Evolutionary conservation across 2,329 filamentous ascomycete species (phyloP).

Genomic region (Sporothrix dimorphospora): DNA sequence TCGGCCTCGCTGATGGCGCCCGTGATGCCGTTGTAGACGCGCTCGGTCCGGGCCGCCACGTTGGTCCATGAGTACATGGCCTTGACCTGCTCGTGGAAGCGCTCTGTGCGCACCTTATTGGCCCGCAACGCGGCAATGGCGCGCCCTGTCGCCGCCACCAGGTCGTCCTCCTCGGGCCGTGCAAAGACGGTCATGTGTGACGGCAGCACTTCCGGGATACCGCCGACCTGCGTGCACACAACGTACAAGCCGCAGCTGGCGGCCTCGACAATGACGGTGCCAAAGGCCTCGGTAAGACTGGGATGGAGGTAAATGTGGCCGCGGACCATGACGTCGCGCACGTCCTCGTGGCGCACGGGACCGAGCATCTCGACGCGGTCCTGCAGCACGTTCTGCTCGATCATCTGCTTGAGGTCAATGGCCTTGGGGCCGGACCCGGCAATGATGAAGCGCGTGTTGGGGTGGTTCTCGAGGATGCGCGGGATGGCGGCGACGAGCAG

Average conservation of each 20-base stretch:
- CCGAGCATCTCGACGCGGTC: slow-evolving; percentile 92
- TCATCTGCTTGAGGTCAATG: slow-evolving; percentile 97
- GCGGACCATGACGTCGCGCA: slow-evolving; percentile 94
- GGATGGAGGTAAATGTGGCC: slow-evolving; percentile 97
- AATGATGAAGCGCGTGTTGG: slow-evolving; percentile 95
- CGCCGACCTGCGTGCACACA: slow-evolving; percentile 93
- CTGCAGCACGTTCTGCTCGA: slow-evolving; percentile 91
- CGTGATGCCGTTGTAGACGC: slow-evolving; percentile 92
- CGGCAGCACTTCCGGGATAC: slow-evolving; percentile 94
- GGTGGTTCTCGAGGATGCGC: slow-evolving; percentile 83
- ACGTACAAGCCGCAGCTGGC: slow-evolving; percentile 95
- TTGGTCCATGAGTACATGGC: slow-evolving; percentile 99
- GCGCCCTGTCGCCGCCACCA: slow-evolving; percentile 84
- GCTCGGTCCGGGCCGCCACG: slow-evolving; percentile 88
- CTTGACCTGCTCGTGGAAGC: slow-evolving; percentile 95
- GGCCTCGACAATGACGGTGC: slow-evolving; percentile 96
- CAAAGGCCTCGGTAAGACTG: slow-evolving; percentile 93
- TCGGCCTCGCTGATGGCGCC: slow-evolving; percentile 83
- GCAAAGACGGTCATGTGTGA: slow-evolving; percentile 98
- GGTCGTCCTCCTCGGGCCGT: slow-evolving; percentile 92
- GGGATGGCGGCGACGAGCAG: slow-evolving; percentile 95
- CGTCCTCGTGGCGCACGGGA: slow-evolving; percentile 91
- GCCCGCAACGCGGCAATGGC: slow-evolving; percentile 86
- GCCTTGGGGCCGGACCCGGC: slow-evolving; percentile 94
- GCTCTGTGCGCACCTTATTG: slow-evolving; percentile 85